Evolutionary conservation across 2,329 filamentous ascomycete genomes (phyloP).

Genomic region (Monilinia polystroma): DNA sequence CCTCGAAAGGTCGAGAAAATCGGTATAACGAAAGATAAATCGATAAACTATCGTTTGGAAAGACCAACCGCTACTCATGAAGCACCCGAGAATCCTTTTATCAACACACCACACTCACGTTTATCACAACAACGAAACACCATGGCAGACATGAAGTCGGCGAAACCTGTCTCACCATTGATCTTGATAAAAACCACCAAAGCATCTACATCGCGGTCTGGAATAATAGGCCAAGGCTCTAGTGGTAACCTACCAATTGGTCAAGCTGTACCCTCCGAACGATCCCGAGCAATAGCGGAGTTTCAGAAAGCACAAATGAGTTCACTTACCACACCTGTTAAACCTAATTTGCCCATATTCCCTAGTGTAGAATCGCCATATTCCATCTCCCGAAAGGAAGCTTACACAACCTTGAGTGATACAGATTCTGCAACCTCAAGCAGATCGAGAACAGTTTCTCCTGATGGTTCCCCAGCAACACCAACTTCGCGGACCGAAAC

Average conservation of each 20-base stretch:
- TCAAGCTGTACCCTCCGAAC: conserved; percentile 11
- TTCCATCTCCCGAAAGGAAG: background rate
- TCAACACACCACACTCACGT: background rate
- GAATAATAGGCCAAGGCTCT: background rate
- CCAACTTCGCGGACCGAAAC: background rate
- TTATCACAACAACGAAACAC: background rate
- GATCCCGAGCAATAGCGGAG: conserved; percentile 9
- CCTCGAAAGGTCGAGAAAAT: background rate
- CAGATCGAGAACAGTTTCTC: conserved; percentile 14
- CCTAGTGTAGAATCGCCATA: background rate
- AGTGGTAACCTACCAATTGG: background rate
- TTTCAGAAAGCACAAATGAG: background rate
- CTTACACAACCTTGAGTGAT: background rate
- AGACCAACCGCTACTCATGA: background rate
- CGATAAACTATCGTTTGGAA: background rate
- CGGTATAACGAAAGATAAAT: background rate
- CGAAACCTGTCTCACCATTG: background rate
- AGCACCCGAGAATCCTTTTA: background rate
- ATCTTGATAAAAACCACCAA: background rate
- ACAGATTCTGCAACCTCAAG: background rate
- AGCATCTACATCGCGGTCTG: background rate
- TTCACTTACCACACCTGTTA: background rate
- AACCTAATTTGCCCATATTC: background rate
- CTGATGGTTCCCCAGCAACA: background rate
- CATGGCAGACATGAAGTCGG: background rate